phyloP scores from a whole-genome alignment of 371 early-diverging fungal species.

The Capniomyces stellatus region DNA sequence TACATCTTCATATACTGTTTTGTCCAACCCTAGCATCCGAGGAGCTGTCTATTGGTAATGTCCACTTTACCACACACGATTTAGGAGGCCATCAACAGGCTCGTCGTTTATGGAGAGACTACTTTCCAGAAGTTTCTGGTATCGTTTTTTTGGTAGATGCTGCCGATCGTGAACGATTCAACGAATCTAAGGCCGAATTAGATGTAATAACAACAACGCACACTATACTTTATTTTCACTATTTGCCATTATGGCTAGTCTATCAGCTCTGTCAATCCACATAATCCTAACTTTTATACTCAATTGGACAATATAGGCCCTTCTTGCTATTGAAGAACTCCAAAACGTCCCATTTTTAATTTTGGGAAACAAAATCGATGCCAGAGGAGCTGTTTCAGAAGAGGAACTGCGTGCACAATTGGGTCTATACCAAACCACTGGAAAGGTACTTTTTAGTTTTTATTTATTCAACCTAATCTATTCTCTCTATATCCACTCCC shows the following conservation, averaged over 20 bases:
- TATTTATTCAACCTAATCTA: constrained; percentile 14
- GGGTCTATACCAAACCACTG: constrained; percentile 88
- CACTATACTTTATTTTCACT: no score
- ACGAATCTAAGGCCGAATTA: constrained; percentile 84
- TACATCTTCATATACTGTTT: no score
- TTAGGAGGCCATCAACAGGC: constrained; percentile 94
- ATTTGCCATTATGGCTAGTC: no score
- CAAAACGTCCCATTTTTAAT: constrained; percentile 81
- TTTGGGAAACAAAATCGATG: constrained; percentile 97
- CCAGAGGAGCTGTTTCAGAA: constrained; percentile 83
- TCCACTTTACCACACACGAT: constrained; percentile 93
- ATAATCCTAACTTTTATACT: no score
- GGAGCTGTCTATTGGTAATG: constrained; percentile 88
- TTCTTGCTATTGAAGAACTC: constrained; percentile 84
- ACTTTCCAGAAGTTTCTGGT: constrained; percentile 92
- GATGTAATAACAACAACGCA: constrained; percentile 23
- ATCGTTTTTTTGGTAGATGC: constrained; percentile 94
- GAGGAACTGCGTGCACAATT: constrained; percentile 71
- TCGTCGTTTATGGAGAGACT: constrained; percentile 94
- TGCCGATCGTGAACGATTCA: constrained; percentile 67
- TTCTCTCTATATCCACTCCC: no score
- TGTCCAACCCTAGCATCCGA: constrained; percentile 73
- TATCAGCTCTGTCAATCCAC: no score
- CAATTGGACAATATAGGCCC: constrained; percentile 35
- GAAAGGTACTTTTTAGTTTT: constrained; percentile 38